phyloP scores from a whole-genome alignment of 495 filamentous ascomycete species.

The Penicillium dipodomyicola region DNA sequence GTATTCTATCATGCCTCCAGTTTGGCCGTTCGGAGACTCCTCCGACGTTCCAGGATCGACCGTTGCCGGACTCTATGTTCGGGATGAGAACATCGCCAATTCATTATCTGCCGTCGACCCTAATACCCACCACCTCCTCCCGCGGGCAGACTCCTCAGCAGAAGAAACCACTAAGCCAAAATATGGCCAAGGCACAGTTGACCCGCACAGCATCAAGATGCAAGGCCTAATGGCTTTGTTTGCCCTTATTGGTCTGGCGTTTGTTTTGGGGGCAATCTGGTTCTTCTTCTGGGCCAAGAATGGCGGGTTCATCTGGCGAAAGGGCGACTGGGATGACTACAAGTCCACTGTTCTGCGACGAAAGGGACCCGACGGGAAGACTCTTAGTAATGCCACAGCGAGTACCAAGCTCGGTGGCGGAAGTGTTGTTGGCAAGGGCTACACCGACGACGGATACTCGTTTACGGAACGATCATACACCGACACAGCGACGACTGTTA shows the following conservation, averaged over 20 bases:
- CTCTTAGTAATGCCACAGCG: conserved; percentile 74
- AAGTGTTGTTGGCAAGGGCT: conserved; percentile 64
- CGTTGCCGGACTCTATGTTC: conserved; percentile 10
- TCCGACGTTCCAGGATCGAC: conserved; percentile 28
- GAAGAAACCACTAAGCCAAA: conserved; percentile 21
- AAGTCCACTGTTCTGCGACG: conserved; percentile 93
- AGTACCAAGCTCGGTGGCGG: conserved; percentile 79
- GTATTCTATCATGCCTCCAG: conserved; percentile 33
- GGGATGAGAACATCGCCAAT: conserved; percentile 12
- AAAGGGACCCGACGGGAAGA: conserved; percentile 82
- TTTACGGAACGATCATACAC: conserved; percentile 47
- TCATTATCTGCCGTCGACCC: conserved; percentile 9
- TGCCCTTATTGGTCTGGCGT: conserved; percentile 72
- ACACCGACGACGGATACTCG: conserved; percentile 54
- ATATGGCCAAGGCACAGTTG: conserved; percentile 54
- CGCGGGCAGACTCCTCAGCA: conserved; percentile 25
- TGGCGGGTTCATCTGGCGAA: conserved; percentile 82
- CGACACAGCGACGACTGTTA: conserved; percentile 39
- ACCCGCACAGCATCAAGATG: conserved; percentile 76
- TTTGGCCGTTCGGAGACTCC: conserved; percentile 25
- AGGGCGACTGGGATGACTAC: conserved; percentile 96
- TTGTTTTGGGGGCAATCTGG: conserved; percentile 81
- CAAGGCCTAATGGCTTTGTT: conserved; percentile 79
- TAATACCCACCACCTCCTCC: conserved; percentile 19
- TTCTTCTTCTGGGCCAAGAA: conserved; percentile 99